Base-by-base conservation (phyloP, 352 stramenopile genomes). In the Globisporangium barbulae region DNA sequence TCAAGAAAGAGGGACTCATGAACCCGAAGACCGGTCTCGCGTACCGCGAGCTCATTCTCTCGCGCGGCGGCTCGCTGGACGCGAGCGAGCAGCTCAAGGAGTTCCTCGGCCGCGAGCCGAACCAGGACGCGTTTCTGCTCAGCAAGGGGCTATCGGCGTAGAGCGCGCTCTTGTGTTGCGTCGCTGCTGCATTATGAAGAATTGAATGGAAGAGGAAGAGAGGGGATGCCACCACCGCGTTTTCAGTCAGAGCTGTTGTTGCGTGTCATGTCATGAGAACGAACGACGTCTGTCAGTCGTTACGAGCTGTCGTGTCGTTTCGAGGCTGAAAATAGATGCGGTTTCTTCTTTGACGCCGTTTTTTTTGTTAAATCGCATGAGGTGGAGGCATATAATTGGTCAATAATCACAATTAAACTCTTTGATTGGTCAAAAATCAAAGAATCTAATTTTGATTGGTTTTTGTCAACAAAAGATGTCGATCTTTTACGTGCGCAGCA, bases 41-140 rank as follows among this genome's bases (percentile, higher is more conserved):
- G 37, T 96, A 97, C 67, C 84, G 89, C 17, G 90, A 97, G 70
- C 74, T 92, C 48, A 90, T 97, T 39, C 70, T 97, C n/a, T 83
- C 87, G 31, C 81, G 84, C 25, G 86, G 89, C n/a, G 85, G 87
- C 17, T 90, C 84, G 3, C 72, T 89, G 28, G 84, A 96, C 48
- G 89, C 88, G 61, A 89, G 64, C 28, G 75, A 89, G 49, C 89
- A 94, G 74, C 75, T 97, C 33, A 71, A 79, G 50, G 85, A 88
- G 52, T 96, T 97, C 64, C 63, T 96, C 45, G 85, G 87, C 35
- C 82, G 89, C 22, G 76, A 79, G 25, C 87, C 89, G 2, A 93
- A 74, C 63, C 83, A 94, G 57, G 69, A 88, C 53, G 87, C 87
- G 7, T 97, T 97, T 70, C 71, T 97, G 57, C 74, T 85, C 48